Percentiles rank a stretch among this genome's conserved stretches.
phyloP scores from a whole-genome alignment of 768 basidiomycete species.

The Heimioporus sp. region DNA sequence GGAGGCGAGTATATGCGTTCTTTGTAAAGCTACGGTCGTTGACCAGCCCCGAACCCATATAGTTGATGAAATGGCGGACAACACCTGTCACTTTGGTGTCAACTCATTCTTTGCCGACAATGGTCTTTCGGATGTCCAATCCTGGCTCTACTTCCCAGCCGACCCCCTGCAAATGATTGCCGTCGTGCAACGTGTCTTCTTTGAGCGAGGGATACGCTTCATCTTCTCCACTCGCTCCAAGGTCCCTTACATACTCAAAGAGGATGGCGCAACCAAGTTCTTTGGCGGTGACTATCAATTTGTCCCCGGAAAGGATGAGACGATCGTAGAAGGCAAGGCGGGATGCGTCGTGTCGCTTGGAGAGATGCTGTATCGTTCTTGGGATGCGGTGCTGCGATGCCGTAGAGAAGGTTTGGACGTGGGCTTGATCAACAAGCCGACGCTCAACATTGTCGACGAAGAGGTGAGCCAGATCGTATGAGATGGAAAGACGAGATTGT shows the following conservation, averaged over 20 bases:
- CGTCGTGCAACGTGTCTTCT: constrained; percentile 75
- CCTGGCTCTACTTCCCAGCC: constrained; percentile 86
- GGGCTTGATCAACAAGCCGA: constrained; percentile 84
- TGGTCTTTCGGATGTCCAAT: constrained; percentile 75
- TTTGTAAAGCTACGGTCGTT: no score
- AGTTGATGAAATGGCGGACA: constrained; percentile 74
- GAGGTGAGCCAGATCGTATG: constrained; percentile 40
- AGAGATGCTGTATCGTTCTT: constrained; percentile 82
- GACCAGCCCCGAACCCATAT: background rate
- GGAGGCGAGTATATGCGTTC: constrained; percentile 50
- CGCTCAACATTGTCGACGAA: constrained; percentile 82
- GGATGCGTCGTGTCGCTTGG: constrained; percentile 87
- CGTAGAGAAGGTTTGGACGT: constrained; percentile 74
- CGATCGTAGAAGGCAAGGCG: constrained; percentile 70
- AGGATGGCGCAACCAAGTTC: constrained; percentile 63
- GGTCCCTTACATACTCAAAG: constrained; percentile 81
- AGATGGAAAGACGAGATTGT: background rate
- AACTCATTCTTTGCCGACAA: constrained; percentile 90
- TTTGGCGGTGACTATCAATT: constrained; percentile 76
- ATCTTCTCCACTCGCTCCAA: constrained; percentile 89
- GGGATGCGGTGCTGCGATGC: constrained; percentile 77
- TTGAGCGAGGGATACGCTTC: constrained; percentile 79
- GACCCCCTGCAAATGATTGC: constrained; percentile 80
- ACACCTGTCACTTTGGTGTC: constrained; percentile 66
- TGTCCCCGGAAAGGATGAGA: constrained; percentile 81